Base-by-base conservation (phyloP, 2,329 filamentous ascomycete genomes). In the Curvularia sp. region DNA sequence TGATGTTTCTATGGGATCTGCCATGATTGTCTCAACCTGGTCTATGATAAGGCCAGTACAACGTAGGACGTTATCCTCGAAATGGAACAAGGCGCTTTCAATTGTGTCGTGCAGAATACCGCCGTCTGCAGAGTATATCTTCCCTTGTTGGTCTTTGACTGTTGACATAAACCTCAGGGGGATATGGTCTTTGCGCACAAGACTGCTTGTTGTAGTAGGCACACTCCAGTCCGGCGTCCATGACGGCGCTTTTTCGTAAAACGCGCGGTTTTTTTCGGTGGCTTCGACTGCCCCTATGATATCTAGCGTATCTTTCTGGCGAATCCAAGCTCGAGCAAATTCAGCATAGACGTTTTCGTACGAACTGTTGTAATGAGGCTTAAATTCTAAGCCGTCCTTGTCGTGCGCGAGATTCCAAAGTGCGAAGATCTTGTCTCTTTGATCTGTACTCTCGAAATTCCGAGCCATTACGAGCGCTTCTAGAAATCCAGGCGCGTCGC, bases 391-490 rank as follows among this genome's bases (percentile, higher is more conserved):
- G 19, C 28, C 12, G 19, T 10, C 13, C 12, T 36, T 48, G 13
- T 48, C 46, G 4, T 18, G 28, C 12, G 46, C 46, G 13, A 48
- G 18, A n/a, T 48, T 48, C 46, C 46, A 48, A 5, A 48, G 18
- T 10, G 46, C 28, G 12, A 48, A 48, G 19, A 48, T 48, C 19
- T 48, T 48, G n/a, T 48, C 46, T 19, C 28, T 48, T 10, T 30
- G 46, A 25, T 48, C 45, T 15, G 45, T 48, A 12, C 45, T 34
- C 28, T 48, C 30, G 21, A 48, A 48, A 34, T 48, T 28, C 23
- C 45, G 45, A 25, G 30, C 45, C 28, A 48, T 36, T 3, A 48
- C 19, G 13, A 48, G 28, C n/a, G 45, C 45, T 36, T 48, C 45
- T 28, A 48, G 27, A 23, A 48, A 48, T 3, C 30, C 45, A 3